Evolutionary conservation across 352 stramenopile genomes (phyloP), one percentile per base, ranked within the genome.

Genomic region (Pythium sp.): DNA sequence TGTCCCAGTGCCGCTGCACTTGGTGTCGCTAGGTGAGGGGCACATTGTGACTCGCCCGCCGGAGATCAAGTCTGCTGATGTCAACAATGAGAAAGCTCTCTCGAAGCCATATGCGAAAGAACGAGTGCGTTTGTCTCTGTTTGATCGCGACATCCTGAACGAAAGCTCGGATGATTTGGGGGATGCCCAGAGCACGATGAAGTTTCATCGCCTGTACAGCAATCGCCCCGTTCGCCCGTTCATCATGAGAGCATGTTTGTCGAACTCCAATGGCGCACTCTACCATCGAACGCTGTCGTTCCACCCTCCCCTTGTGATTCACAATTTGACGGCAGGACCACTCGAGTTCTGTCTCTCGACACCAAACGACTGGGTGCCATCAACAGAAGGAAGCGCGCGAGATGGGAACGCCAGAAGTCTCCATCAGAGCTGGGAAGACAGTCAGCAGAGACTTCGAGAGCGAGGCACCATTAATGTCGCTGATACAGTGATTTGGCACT

Each of bases 401-500:
- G 79, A 69, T 30, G 72, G 72, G 34, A 71, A 60, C 8, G 78
- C 75, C 34, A 64, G 75, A 32, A 81, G 63, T 15, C 65, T 84
- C 32, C 89, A 79, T 62, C 63, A 80, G 32, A 81, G 81, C 3
- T 95, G 84, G 84, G 87, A 95, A 80, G 87, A 87, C 55, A 79
- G 74, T 11, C 79, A 93, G 53, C 87, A 95, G 71, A 76, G 87
- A 61, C 72, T 95, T 46, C 84, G 87, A 18, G 87, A 95, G 65
- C 82, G 85, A 60, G 87, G 85, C n/a, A 89, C 67, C 8, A 91
- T 96, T 38, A 84, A 85, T 58, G 73, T 93, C 22, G 89, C 86
- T 0, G 87, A 94, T 58, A 92, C 82, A 1, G 76, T 94, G 9
- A 77, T 92, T 49, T 96, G 87, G 86, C 89, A 96, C 77, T 72